Conservation (phyloP, 2,329 filamentous ascomycete genomes). For the Cercospora sp. region DNA sequence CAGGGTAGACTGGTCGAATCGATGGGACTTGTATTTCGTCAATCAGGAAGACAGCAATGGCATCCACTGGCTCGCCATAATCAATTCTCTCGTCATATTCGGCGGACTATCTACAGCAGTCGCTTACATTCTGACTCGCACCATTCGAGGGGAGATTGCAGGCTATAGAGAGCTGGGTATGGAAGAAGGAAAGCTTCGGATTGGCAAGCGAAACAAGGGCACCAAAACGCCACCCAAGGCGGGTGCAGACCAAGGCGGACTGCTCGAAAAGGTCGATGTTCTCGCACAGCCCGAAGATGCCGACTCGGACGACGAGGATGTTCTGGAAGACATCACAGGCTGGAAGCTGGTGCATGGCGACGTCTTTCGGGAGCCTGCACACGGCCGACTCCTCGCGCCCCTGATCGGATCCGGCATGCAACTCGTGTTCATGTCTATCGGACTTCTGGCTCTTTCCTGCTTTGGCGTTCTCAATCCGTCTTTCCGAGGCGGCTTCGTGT, state of each 20-base stretch:
- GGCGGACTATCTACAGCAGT: constrained; percentile 76
- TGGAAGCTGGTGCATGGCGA: constrained; percentile 91
- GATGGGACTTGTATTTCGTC: constrained; percentile 88
- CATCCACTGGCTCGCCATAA: constrained; percentile 84
- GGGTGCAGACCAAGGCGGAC: constrained; percentile 52
- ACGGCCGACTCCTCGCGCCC: constrained; percentile 73
- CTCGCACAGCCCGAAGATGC: constrained; percentile 55
- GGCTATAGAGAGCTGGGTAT: constrained; percentile 65
- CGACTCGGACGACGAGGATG: constrained; percentile 66
- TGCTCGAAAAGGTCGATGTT: constrained; percentile 42
- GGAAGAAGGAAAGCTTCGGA: constrained; percentile 65
- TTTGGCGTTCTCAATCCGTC: constrained; percentile 80
- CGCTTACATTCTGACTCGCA: constrained; percentile 76
- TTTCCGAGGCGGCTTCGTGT: constrained; percentile 87
- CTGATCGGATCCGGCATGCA: constrained; percentile 85
- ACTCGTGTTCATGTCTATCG: constrained; percentile 76
- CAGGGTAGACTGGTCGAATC: constrained; percentile 75
- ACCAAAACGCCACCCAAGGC: constrained; percentile 46
- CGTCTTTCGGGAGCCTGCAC: constrained; percentile 73
- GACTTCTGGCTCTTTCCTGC: constrained; percentile 61
- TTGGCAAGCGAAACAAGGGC: constrained; percentile 53
- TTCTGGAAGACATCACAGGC: constrained; percentile 75
- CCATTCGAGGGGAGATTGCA: constrained; percentile 76
- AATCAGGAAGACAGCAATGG: constrained; percentile 79
- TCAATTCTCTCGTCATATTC: constrained; percentile 84